phyloP scores from a whole-genome alignment of 2,329 filamentous ascomycete species.

The Ophiocordyceps camponoti-leonardi region DNA sequence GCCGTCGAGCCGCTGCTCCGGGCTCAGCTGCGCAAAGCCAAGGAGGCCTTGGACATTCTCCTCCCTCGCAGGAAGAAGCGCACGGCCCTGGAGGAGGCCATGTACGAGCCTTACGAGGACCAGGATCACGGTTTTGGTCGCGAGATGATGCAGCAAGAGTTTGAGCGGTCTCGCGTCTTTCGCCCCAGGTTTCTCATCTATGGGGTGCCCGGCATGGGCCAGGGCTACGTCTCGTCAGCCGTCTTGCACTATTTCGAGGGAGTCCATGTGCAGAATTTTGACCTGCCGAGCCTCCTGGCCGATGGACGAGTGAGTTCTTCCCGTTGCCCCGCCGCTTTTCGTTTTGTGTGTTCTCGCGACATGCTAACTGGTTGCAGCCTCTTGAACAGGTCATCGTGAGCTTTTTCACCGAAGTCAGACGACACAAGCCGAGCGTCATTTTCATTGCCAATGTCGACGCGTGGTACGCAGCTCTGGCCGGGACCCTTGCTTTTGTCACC shows the following conservation, averaged over 20 bases:
- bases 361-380: constrained; percentile 23
- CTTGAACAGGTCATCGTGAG: constrained; percentile 80
- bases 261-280: constrained; percentile 86
- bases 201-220: constrained; percentile 81
- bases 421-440: constrained; percentile 90
- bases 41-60: constrained; percentile 52
- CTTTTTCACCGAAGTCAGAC: constrained; percentile 79
- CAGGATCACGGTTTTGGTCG: constrained; percentile 70
- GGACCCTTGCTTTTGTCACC: constrained; percentile 56
- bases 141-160: constrained; percentile 59
- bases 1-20: constrained; percentile 67
- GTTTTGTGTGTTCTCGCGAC: not conserved
- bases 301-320: constrained; percentile 53
- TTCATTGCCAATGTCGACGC: constrained; percentile 81
- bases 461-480: constrained; percentile 54
- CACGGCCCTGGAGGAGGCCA: constrained; percentile 83
- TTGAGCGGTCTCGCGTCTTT: constrained; percentile 78
- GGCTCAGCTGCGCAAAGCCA: constrained; percentile 52
- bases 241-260: constrained; percentile 84
- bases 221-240: constrained; percentile 72
- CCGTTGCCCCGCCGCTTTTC: no score
- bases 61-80: constrained; percentile 73
- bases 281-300: constrained; percentile 70
- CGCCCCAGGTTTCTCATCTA: constrained; percentile 71
- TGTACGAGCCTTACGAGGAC: constrained; percentile 75